Base-by-base conservation (phyloP, 495 filamentous ascomycete genomes). In the Pseudomonodictys pantanalensis region DNA sequence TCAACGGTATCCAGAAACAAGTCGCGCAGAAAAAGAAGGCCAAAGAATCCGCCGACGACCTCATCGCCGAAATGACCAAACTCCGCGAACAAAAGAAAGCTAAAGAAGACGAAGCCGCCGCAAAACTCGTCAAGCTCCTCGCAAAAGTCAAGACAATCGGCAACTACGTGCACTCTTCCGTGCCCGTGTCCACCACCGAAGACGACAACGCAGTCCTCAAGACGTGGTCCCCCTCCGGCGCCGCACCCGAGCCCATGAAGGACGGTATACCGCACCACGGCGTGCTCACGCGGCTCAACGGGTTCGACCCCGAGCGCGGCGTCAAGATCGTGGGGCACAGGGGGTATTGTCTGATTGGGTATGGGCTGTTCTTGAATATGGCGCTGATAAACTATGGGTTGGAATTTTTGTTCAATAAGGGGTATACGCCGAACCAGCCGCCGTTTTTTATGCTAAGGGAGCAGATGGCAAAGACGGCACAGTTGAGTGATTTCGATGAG, bases 391-490 rank as follows among this genome's bases (percentile, higher is more conserved):
- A 95, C 73, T 98, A 96, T 68, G 93, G 92, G 26, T 76, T 96
- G 49, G 87, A 95, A 70, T 97, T 95, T 71, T 81, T 97, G 17
- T 81, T 81, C 71, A 73, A 74, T 71, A 77, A 85, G 75, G 79
- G 88, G 12, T 97, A 95, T 74, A 91, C 79, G n/a, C 85, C 90
- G 2, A 87, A 93, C 52, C 90, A 95, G 69, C 55, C 55, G 15
- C 93, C 93, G 2, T 91, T 91, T 63, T 96, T 98, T 77, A 97
- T 97, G 93, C 81, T 92, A 49, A 86, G 85, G 75, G 89, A 95
- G 35, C 86, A 89, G 72, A 97, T 97, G 95, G 93, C 91, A n/a
- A 97, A 97, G 78, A 98, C 93, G 0, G 93, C 93, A 2, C 95
- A 98, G 75, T 83, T 98, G 17, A 90, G 92, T 69, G 89, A 97